These are phyloP conservation scores for Candida broadrunensis DNA, from an alignment of 805 yeast species.

Conservation along the genomic window DNA sequence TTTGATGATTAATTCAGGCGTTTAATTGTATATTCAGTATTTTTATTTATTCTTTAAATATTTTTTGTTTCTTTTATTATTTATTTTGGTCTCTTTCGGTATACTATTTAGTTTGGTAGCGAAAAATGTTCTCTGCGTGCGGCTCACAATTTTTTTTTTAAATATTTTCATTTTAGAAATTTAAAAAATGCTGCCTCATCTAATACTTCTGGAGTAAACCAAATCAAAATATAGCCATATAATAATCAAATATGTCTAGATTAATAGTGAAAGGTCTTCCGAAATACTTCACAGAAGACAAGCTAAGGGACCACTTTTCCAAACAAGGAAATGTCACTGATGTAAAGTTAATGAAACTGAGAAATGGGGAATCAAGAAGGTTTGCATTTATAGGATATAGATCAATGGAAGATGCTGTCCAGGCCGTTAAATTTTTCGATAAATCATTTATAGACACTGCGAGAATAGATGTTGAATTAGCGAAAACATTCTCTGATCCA, in stretches of 20 bases:
- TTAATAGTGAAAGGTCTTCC: conserved; percentile 91
- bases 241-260: conserved; percentile 62
- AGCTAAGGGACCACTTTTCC: conserved; percentile 63
- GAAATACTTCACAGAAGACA: conserved; percentile 68
- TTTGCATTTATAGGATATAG: conserved; percentile 92
- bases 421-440: conserved; percentile 74
- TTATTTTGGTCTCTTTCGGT: too few relatives aligned
- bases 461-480: conserved; percentile 71
- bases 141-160: not conserved
- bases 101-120: not conserved
- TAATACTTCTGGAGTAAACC: conserved; percentile 1
- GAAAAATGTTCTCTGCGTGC: not conserved
- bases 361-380: conserved; percentile 83
- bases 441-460: conserved; percentile 81
- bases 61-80: too few relatives aligned
- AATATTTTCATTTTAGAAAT: not conserved
- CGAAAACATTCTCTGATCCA: conserved; percentile 85
- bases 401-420: conserved; percentile 67
- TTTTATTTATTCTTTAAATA: too few relatives aligned
- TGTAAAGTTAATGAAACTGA: conserved; percentile 76
- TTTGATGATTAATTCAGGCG: too few relatives aligned
- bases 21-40: too few relatives aligned
- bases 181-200: conserved; percentile 5
- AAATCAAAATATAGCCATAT: conserved; percentile 2
- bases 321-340: conserved; percentile 73